These are phyloP conservation scores for Moniliophthora roreri DNA, from an alignment of 1,284 basidiomycete genomes.

Conservation along the genomic window DNA sequence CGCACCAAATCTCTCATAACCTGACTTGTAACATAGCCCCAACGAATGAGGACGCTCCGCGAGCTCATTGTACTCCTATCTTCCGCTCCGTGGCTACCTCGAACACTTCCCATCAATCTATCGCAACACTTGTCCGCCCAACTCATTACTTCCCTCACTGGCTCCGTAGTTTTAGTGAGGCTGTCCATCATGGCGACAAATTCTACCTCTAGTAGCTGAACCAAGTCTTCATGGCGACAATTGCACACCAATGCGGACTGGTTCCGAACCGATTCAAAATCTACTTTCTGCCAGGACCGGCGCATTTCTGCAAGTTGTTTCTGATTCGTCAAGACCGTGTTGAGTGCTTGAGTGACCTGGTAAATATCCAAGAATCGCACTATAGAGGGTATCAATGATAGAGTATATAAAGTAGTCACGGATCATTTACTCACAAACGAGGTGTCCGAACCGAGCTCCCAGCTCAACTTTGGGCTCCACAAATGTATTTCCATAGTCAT, in stretches of 20 bases:
- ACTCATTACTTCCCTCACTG: conserved; percentile 83
- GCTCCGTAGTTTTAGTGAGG: conserved; percentile 70
- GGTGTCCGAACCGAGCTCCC: conserved; percentile 84
- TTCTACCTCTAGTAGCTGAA: conserved; percentile 81
- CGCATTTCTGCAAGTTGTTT: conserved; percentile 85
- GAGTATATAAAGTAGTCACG: conserved; percentile 3
- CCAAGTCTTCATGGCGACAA: conserved; percentile 84
- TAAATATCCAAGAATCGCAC: conserved; percentile 88
- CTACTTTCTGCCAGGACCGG: conserved; percentile 81
- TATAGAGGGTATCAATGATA: conserved; percentile 28
- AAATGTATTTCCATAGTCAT: conserved; percentile 84
- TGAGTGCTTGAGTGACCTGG: conserved; percentile 84
- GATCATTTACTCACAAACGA: conserved; percentile 76
- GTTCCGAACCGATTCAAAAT: conserved; percentile 87
- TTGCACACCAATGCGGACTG: conserved; percentile 90
- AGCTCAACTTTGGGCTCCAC: conserved; percentile 88
- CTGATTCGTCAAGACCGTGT: conserved; percentile 81
- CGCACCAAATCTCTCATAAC: conserved; percentile 84
- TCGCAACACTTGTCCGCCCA: conserved; percentile 90
- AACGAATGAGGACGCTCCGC: conserved; percentile 80
- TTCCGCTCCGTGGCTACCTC: conserved; percentile 51
- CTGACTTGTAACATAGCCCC: conserved; percentile 90
- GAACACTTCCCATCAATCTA: conserved; percentile 69
- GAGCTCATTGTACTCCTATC: conserved; percentile 83
- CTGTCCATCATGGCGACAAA: conserved; percentile 77